phyloP scores from a whole-genome alignment of 139 green algal genomes.

The Coelastrella sp. region DNA sequence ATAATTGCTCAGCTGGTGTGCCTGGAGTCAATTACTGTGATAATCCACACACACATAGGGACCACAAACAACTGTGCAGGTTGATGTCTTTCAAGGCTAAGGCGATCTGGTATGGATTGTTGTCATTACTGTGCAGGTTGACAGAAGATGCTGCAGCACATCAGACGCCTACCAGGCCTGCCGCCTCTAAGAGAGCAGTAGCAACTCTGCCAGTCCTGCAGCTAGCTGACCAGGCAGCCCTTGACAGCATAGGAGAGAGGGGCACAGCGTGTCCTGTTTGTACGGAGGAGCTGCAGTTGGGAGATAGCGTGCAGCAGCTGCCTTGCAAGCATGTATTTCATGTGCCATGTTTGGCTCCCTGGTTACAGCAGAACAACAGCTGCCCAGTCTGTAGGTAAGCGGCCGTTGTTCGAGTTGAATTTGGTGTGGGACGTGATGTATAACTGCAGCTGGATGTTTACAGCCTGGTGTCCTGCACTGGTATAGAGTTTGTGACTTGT shows the following conservation, averaged over 20 bases:
- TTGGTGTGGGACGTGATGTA: too few relatives aligned
- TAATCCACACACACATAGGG: too few relatives aligned
- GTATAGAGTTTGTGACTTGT: too few relatives aligned
- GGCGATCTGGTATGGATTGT: background rate
- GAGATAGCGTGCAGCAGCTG: constrained; percentile 78
- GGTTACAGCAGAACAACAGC: constrained; percentile 80
- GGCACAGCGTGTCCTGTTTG: constrained; percentile 55
- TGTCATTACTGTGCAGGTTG: background rate
- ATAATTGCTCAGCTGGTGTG: too few relatives aligned
- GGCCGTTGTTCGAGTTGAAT: background rate
- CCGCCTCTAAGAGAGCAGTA: constrained; percentile 17
- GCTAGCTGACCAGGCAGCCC: background rate
- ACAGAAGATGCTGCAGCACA: constrained; percentile 4
- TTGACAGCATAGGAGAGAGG: background rate
- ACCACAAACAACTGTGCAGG: too few relatives aligned
- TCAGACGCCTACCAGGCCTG: background rate
- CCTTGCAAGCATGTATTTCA: constrained; percentile 86
- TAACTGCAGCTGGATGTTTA: background rate
- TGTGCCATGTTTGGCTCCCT: constrained; percentile 80
- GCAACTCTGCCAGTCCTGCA: constrained; percentile 18
- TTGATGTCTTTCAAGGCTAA: background rate
- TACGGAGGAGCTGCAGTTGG: constrained; percentile 59
- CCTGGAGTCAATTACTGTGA: too few relatives aligned
- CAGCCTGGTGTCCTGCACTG: background rate
- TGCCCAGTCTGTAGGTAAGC: constrained; percentile 82